Base-by-base conservation (phyloP, 1,284 basidiomycete genomes). In the Naganishia sp. region DNA sequence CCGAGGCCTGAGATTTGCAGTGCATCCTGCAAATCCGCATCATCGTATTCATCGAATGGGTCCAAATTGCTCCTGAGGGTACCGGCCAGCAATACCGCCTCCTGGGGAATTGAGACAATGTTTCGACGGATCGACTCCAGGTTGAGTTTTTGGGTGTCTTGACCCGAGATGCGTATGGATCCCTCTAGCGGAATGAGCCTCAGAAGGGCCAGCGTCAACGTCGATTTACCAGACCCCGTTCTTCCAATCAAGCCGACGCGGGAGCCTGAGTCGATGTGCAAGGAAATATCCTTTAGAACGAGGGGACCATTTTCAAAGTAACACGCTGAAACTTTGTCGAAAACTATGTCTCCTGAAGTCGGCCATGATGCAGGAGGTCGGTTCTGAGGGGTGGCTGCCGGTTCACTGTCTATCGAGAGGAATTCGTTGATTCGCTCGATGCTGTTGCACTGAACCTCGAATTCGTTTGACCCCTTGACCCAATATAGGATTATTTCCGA, bases 351-450 rank as follows among this genome's bases (percentile, higher is more conserved):
- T 6, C 90, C 90, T 42, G 86, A 87, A 0, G 87, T 83, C 0
- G 90, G 90, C 89, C 90, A 91, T 66, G 88, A 86, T 0, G 89
- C 89, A 3, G 90, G 88, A 42, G 89, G 89, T 49, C 82, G 78
- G 7, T 85, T 85, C 11, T 75, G 73, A 28, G 79, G 74, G 0
- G 81, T 82, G 0, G 83, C 72, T 63, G 82, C 80, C 1, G 84
- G 84, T 74, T 91, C 90, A 73, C 89, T 87, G 65, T 89, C 88
- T 63, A 90, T 88, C 18, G 81, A 75, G 50, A 89, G 76, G 73
- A 90, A 91, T 33, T 84, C 84, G 72, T 88, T 84, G 64, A 92
- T 87, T 31, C 90, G 85, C 71, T 91, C 89, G 69, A 92, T 81
- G 9, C 77, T 76, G 69, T 80, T 80, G 50, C 79, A 79, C 64